A percentile compares a stretch with the other conserved stretches of the same genome.
Conservation (phyloP, 2,329 filamentous ascomycete species). For the Penicillium sumatraense region DNA sequence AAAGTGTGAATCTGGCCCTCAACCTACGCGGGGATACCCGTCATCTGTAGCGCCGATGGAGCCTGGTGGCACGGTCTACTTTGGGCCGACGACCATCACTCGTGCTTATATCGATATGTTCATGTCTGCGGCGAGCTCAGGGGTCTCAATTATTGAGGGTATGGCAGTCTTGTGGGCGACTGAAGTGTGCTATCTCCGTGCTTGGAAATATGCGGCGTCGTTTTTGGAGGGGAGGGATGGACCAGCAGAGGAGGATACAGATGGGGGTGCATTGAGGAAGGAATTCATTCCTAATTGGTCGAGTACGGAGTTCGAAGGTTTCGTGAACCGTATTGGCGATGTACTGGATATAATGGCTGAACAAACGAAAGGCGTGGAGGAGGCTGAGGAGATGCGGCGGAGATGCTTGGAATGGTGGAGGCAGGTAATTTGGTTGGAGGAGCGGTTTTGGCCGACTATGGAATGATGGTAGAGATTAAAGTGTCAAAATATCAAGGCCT, state of each 20-base stretch:
- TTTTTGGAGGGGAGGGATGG: constrained; percentile 36
- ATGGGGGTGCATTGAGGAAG: constrained; percentile 67
- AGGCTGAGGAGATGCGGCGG: constrained; percentile 45
- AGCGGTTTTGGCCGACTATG: constrained; percentile 61
- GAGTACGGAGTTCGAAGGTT: constrained; percentile 62
- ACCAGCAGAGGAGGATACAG: constrained; percentile 53
- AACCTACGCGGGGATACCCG: neutral
- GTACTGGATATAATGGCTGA: constrained; percentile 61
- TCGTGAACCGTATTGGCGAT: constrained; percentile 60
- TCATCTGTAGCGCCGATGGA: constrained; percentile 7
- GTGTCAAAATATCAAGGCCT: too few species aligned
- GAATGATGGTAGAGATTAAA: too few species aligned
- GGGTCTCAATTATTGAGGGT: constrained; percentile 65
- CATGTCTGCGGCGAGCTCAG: constrained; percentile 58
- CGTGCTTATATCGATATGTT: constrained; percentile 63
- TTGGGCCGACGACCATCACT: constrained; percentile 52
- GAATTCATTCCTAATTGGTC: constrained; percentile 74
- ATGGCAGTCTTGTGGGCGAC: constrained; percentile 78
- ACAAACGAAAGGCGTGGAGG: constrained; percentile 42
- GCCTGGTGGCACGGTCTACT: constrained; percentile 24
- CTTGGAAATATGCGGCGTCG: constrained; percentile 56
- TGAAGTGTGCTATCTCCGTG: constrained; percentile 66
- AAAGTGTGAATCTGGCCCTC: constrained; percentile 6
- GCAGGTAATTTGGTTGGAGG: constrained; percentile 59
- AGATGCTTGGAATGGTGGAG: constrained; percentile 55